A percentile compares a stretch with the other conserved stretches of the same genome.
Conservation (phyloP, 2,329 filamentous ascomycete genomes). For the Dendryphion nanum region DNA sequence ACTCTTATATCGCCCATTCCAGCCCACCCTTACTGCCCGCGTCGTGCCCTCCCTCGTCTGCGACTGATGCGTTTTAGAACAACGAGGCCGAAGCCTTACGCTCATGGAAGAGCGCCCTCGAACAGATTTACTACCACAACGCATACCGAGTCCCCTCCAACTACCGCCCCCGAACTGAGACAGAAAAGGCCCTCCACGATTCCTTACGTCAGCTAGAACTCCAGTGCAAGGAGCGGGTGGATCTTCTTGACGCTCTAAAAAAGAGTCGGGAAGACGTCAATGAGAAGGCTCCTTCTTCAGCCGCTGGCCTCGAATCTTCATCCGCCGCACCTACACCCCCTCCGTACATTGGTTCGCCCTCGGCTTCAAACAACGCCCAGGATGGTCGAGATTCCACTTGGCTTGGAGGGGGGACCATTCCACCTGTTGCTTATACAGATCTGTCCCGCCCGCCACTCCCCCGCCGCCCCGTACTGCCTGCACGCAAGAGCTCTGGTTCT, state of each 20-base stretch:
- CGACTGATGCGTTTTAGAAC: conserved; percentile 57
- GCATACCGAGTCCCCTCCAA: conserved; percentile 69
- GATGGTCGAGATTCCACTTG: conserved; percentile 43
- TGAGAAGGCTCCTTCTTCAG: conserved; percentile 26
- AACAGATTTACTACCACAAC: conserved; percentile 85
- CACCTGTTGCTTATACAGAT: conserved; percentile 74
- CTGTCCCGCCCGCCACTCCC: conserved; percentile 72
- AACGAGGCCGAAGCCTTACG: conserved; percentile 88
- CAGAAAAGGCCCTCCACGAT: conserved; percentile 77
- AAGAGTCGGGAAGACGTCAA: conserved; percentile 59
- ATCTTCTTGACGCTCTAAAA: conserved; percentile 78
- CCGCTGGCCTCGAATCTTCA: conserved; percentile 7
- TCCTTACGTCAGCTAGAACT: conserved; percentile 80
- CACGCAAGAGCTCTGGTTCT: conserved; percentile 47
- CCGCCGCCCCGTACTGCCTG: conserved; percentile 50
- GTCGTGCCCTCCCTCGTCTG: not conserved
- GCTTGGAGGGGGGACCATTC: conserved; percentile 80
- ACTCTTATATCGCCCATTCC: too few relatives aligned
- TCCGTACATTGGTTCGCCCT: conserved; percentile 16
- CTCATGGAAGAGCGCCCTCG: conserved; percentile 85
- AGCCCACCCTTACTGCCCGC: not conserved
- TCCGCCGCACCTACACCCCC: conserved; percentile 19
- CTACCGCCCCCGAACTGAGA: conserved; percentile 73
- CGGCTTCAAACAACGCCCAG: conserved; percentile 11
- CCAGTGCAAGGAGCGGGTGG: conserved; percentile 91